Base-by-base conservation (phyloP, 345 rosid species). In the Populus ilicifolia region DNA sequence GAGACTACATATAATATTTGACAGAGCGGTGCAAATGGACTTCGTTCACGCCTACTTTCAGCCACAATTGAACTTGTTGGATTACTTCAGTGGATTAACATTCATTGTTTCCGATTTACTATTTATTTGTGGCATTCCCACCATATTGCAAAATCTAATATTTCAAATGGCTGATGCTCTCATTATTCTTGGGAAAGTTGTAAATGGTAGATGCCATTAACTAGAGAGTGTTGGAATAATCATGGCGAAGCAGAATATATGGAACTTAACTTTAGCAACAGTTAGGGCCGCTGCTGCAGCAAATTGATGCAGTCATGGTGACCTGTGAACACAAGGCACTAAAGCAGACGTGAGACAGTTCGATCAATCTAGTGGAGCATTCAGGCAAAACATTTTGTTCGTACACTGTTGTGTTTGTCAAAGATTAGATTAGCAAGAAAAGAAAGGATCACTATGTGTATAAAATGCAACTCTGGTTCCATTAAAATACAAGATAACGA, bases 111-210 rank as follows among this genome's bases (percentile, higher is more conserved):
- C 48, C 3, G 17, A 44, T 41, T 41, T 29, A 16, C 70, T 63
- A 14, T 78, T 78, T 66, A 78, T 23, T 44, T 73, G 67, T 79
- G 81, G 73, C 81, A 73, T 79, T 79, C 81, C 56, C 23, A 50
- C 16, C 13, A 18, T 39, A 14, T n/a, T n/a, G 27, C 36, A 56
- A 48, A 64, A n/a, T 69, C 35, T 44, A n/a, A 77, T 41, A 21
- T 48, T 20, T 78, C 63, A 9, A 54, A 63, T 65, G 39, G 27
- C 17, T 12, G 9, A 67, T 69, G 46, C 48, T 23, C 11, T 56
- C n/a, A 59, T 41, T 43, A 39, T 62, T 9, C 38, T 25, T 29
- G 46, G 5, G 59, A 73, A 73, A n/a, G 13, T 23, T 66, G 23
- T n/a, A 23, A 43, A 70, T 30, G 25, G 65, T 74, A 73, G 69